Base-by-base conservation (phyloP, 495 filamentous ascomycete species). In the Lasiosphaeriaceae sp. region DNA sequence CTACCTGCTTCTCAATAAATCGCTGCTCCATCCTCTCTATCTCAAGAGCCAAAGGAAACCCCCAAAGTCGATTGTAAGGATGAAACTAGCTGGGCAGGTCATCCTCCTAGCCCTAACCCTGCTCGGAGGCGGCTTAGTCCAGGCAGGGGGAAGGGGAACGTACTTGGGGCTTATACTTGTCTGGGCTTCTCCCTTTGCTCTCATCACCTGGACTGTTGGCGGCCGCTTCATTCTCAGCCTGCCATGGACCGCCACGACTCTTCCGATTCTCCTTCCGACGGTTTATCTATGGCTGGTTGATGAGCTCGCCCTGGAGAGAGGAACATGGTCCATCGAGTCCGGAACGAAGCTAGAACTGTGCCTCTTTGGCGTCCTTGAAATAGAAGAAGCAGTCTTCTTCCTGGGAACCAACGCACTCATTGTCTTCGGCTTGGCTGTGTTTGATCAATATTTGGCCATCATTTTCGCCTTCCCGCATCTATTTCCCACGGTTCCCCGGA, bases 381-480 rank as follows among this genome's bases (percentile, higher is more conserved):
- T 88, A 4, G 86, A 89, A 70, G 86, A 87, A 67, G 84, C 84
- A 1, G 35, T 82, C 6, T 90, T 90, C 73, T 90, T 90, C 67
- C 66, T 90, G 4, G 59, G 75, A 17, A 87, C 84, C 5, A 90
- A 89, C 56, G 66, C 73, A 4, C 58, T 90, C 35, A 82, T 90
- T 52, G 80, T 87, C 2, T 79, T 84, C 56, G 86, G 85, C n/a
- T 69, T 86, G 24, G 69, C 83, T 11, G 83, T 83, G 4, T 81
- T 86, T 47, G 86, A 90, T 59, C 80, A 84, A 60, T 81, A 78
- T 19, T 59, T 85, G 22, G 78, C 86, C 7, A 71, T 88, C 23
- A 64, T 84, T 0, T 68, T 82, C 51, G 74, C 79, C 0, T 85
- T 86, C 65, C 80, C 77, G 8, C 50, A 67, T 11, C 55, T 75